Evolutionary conservation across 2,329 filamentous ascomycete genomes (phyloP).

Genomic region (Drechmeria coniospora): DNA sequence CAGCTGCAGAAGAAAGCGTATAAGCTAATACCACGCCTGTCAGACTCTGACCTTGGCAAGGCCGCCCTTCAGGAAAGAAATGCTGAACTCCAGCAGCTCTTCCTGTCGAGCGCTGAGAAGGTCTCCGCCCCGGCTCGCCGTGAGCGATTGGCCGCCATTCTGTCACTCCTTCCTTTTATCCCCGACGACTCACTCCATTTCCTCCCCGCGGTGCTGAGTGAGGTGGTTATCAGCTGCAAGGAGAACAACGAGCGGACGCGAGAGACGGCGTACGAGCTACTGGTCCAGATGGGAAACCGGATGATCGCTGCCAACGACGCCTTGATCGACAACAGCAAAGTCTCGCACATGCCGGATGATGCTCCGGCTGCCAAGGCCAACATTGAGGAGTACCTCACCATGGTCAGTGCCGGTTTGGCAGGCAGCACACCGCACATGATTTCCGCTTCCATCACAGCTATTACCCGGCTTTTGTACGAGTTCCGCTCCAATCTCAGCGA

Average conservation of each 20-base stretch:
- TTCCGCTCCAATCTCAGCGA: slow-evolving; percentile 58
- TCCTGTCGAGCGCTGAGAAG: slow-evolving; percentile 67
- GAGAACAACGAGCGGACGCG: slow-evolving; percentile 94
- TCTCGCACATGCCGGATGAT: slow-evolving; percentile 72
- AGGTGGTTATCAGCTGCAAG: slow-evolving; percentile 93
- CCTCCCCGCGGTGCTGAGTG: slow-evolving; percentile 77
- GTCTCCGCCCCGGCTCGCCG: slow-evolving; percentile 74
- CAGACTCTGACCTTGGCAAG: slow-evolving; percentile 63
- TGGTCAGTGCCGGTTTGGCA: slow-evolving; percentile 91
- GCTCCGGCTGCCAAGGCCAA: slow-evolving; percentile 63
- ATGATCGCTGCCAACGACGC: slow-evolving; percentile 53
- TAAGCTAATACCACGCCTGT: slow-evolving; percentile 85
- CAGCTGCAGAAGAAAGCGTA: slow-evolving; percentile 98
- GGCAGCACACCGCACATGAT: slow-evolving; percentile 94
- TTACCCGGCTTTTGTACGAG: slow-evolving; percentile 86
- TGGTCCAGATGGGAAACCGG: slow-evolving; percentile 76
- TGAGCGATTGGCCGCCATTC: slow-evolving; percentile 71
- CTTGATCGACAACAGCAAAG: slow-evolving; percentile 69
- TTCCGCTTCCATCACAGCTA: slow-evolving; percentile 85
- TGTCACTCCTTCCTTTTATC: slow-evolving; percentile 64
- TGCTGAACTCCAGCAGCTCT: slow-evolving; percentile 63
- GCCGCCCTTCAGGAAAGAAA: slow-evolving; percentile 63
- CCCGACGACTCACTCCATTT: slow-evolving; percentile 74
- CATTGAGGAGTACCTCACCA: slow-evolving; percentile 92
- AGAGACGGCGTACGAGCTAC: slow-evolving; percentile 74